phyloP scores from a whole-genome alignment of 2,329 filamentous ascomycete species.

The Epichloe festucae region DNA sequence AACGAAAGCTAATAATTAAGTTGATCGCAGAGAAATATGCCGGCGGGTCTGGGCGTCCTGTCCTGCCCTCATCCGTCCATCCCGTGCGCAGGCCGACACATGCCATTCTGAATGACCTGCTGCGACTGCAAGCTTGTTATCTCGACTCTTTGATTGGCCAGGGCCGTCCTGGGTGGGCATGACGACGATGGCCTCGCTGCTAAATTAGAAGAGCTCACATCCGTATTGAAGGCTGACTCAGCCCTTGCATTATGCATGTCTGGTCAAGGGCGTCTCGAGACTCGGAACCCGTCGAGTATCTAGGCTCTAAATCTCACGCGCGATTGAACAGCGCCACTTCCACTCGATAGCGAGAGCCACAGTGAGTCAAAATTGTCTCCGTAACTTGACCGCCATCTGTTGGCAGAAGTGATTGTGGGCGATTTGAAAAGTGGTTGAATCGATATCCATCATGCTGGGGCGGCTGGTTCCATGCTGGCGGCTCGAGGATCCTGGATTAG shows the following conservation, averaged over 20 bases:
- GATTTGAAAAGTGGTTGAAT: too few relatives aligned
- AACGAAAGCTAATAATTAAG: neutral
- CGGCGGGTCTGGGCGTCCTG: neutral
- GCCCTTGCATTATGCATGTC: neutral
- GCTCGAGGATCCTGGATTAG: too few relatives aligned
- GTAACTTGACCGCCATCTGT: too few relatives aligned
- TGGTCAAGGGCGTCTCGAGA: neutral
- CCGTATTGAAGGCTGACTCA: neutral
- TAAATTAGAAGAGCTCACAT: neutral
- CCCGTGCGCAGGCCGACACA: neutral
- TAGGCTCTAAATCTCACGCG: neutral
- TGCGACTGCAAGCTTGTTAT: slow-evolving; percentile 7
- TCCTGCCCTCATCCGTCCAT: neutral
- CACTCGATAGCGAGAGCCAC: neutral
- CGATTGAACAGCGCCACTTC: neutral
- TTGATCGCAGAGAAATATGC: neutral
- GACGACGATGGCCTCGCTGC: neutral
- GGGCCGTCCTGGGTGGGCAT: neutral
- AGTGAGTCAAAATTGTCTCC: neutral
- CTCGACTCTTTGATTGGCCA: slow-evolving; percentile 3
- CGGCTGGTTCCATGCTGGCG: too few relatives aligned
- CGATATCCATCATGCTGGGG: too few relatives aligned
- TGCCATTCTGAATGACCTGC: too few relatives aligned
- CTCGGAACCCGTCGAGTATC: neutral
- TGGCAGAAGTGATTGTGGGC: too few relatives aligned